Conservation (phyloP, 805 yeast species). For the Hanseniaspora valbyensis region DNA sequence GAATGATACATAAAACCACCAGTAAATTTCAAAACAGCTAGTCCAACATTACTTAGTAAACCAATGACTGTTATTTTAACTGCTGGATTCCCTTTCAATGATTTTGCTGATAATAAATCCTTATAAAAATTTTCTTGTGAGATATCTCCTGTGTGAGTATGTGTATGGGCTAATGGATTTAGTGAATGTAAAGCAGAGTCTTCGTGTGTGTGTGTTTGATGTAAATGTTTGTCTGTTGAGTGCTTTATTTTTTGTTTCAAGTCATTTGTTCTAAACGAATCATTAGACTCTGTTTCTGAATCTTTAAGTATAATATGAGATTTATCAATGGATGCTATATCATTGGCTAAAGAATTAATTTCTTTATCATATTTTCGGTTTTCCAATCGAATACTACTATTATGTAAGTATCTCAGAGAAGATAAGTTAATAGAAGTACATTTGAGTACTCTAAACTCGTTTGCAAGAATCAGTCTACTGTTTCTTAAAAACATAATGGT, state of each 20-base stretch:
- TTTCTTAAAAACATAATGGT: not conserved
- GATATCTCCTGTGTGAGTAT: constrained; percentile 2
- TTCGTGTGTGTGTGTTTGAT: constrained; percentile 26
- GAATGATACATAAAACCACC: constrained; percentile 93
- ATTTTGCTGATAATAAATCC: constrained; percentile 33
- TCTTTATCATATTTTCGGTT: not conserved
- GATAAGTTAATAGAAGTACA: not conserved
- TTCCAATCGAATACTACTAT: not conserved
- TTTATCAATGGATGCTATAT: constrained; percentile 21
- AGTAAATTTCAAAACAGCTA: constrained; percentile 75
- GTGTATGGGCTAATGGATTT: constrained; percentile 21
- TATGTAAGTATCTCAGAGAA: not conserved
- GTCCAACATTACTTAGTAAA: constrained; percentile 64
- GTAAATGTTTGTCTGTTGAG: too few relatives aligned
- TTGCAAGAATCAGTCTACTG: not conserved
- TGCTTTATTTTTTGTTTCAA: constrained; percentile 21
- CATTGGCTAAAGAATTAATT: constrained; percentile 3
- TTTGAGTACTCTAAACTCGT: not conserved
- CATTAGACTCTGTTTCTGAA: constrained; percentile 36
- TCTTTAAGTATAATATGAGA: constrained; percentile 35
- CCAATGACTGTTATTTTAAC: constrained; percentile 92
- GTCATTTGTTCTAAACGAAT: constrained; percentile 30
- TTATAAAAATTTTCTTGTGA: constrained; percentile 17
- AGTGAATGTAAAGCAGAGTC: constrained; percentile 30
- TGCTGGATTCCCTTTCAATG: constrained; percentile 59